phyloP scores from a whole-genome alignment of 192 early-diverging fungal genomes.

The Kickxella alabastrina region DNA sequence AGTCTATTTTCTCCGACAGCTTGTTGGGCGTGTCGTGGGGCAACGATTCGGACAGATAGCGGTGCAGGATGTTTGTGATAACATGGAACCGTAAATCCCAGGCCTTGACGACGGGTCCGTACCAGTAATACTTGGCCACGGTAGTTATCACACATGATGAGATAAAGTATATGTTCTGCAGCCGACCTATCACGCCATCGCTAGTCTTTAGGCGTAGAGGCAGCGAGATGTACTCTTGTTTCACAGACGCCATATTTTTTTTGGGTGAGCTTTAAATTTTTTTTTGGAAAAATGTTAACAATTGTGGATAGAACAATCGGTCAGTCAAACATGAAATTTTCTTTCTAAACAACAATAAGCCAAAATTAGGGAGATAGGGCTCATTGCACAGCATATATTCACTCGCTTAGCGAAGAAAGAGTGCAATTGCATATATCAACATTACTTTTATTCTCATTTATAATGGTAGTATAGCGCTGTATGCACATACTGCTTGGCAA shows the following conservation, averaged over 20 bases:
- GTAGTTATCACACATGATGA: constrained; percentile 5
- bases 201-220: constrained; percentile 28
- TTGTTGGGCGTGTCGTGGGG: constrained; percentile 32
- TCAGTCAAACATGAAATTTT: too few relatives aligned
- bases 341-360: background rate
- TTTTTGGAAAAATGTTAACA: background rate
- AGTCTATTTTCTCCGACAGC: constrained; percentile 23
- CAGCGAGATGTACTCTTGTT: constrained; percentile 12
- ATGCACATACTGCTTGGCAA: too few relatives aligned
- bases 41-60: constrained; percentile 31
- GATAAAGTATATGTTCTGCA: constrained; percentile 36
- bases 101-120: constrained; percentile 21
- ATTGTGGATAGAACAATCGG: too few relatives aligned
- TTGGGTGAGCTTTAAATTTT: background rate
- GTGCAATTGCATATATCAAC: background rate
- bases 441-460: too few relatives aligned
- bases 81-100: constrained; percentile 39
- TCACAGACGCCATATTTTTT: background rate
- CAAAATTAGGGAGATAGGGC: background rate
- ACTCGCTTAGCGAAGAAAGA: background rate
- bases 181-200: constrained; percentile 14
- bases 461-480: too few relatives aligned
- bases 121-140: constrained; percentile 25
- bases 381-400: too few relatives aligned
- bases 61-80: constrained; percentile 24